Conservation (phyloP, 345 rosid species). For the Diplotaxis tenuifolia region DNA sequence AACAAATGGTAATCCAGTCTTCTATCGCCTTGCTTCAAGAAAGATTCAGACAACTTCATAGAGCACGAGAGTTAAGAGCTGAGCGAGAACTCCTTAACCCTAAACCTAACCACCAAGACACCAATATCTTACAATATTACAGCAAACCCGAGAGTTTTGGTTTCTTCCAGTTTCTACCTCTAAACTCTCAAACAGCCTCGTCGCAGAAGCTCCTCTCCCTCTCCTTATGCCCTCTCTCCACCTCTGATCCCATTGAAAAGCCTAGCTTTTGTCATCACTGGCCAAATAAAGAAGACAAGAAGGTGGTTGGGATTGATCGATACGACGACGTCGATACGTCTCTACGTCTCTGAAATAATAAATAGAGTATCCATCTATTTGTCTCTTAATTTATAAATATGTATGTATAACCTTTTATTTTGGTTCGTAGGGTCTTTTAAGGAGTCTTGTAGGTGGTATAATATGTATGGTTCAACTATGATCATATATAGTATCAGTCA, state of each 20-base stretch:
- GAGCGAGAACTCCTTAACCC: conserved; percentile 46
- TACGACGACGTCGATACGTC: conserved; percentile 63
- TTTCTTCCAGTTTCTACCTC: conserved; percentile 50
- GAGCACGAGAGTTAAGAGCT: conserved; percentile 62
- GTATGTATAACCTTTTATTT: conserved; percentile 24
- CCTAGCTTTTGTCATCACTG: conserved; percentile 36
- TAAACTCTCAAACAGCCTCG: conserved; percentile 30
- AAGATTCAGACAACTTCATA: conserved; percentile 63
- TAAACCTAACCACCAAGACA: conserved; percentile 39
- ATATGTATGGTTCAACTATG: conserved; percentile 26
- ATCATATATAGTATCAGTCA: conserved; percentile 22
- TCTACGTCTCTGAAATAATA: conserved; percentile 55
- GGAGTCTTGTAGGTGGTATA: conserved; percentile 29
- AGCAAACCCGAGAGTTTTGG: conserved; percentile 41
- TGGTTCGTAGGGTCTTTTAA: conserved; percentile 26
- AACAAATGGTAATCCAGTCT: conserved; percentile 49
- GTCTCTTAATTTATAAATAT: conserved; percentile 19
- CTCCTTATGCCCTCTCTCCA: conserved; percentile 20
- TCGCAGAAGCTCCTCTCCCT: conserved; percentile 38
- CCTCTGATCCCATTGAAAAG: conserved; percentile 30
- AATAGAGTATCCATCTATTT: not conserved
- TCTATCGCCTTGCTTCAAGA: conserved; percentile 75
- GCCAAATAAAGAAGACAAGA: conserved; percentile 35
- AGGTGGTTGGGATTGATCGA: conserved; percentile 36
- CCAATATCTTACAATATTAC: conserved; percentile 26